Conservation (phyloP, 164 flowering plant genomes). For the Magnolia officinalis region DNA sequence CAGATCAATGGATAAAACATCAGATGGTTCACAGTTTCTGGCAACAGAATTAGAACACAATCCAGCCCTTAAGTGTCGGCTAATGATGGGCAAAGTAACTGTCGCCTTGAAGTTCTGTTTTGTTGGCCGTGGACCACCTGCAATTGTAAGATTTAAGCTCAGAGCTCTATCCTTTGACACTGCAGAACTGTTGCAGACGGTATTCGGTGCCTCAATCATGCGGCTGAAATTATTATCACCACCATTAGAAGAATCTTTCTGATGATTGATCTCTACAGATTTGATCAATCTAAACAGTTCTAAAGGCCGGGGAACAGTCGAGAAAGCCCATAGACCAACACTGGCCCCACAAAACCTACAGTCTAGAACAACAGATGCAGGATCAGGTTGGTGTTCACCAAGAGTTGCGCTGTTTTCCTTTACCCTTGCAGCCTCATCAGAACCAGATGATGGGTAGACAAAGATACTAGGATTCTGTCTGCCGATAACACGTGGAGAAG, state of each 20-base stretch:
- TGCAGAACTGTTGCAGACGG: conserved; percentile 13
- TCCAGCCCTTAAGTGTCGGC: conserved; percentile 62
- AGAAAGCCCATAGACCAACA: conserved; percentile 86
- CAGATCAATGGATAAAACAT: conserved; percentile 3
- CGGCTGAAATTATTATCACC: conserved; percentile 9
- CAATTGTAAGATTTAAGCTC: conserved; percentile 64
- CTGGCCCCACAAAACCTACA: conserved; percentile 90
- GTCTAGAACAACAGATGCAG: conserved; percentile 72
- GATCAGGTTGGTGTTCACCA: conserved; percentile 39
- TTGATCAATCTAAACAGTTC: conserved; percentile 66
- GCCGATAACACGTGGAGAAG: conserved; percentile 19
- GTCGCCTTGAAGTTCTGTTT: conserved; percentile 76
- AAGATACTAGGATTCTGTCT: conserved; percentile 22
- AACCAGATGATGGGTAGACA: conserved; percentile 18
- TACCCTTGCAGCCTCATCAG: conserved; percentile 24
- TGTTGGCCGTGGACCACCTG: conserved; percentile 93
- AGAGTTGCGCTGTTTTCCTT: conserved; percentile 18
- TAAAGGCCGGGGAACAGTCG: conserved; percentile 55
- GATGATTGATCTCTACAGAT: conserved; percentile 38
- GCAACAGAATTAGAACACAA: conserved; percentile 33
- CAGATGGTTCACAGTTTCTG: conserved; percentile 16
- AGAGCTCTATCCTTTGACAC: conserved; percentile 17
- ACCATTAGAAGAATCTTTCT: conserved; percentile 15
- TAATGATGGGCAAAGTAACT: conserved; percentile 75
- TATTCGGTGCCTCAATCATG: conserved; percentile 4